Evolutionary conservation across 1,139 yeast species (phyloP), one percentile per base, ranked within the genome.

Genomic region (Suhomyces choctaworum): DNA sequence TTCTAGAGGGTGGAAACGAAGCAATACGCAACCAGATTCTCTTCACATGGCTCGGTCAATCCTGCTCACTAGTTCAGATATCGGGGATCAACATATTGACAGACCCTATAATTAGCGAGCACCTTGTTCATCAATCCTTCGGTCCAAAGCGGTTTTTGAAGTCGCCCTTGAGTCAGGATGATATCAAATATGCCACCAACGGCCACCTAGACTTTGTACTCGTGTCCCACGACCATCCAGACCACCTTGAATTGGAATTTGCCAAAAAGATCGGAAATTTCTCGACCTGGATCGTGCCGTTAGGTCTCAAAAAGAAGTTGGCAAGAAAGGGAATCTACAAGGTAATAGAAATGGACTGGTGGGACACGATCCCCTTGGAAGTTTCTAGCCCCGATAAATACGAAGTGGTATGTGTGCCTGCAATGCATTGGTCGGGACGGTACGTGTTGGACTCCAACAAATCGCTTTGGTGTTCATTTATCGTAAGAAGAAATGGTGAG

Each of bases 341-440:
- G 34, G 70, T 73, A 5, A 66, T 80, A 2, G 97, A 90, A 56
- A 67, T 90, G 78, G 82, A 85, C 48, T 90, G 97, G 97, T 90
- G 97, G 97, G 90, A 89, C 36, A 66, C 73, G 12, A 56, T 75
- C 3, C 66, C 73, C 5, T 52, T 83, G 31, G 63, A 62, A 12
- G 54, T 63, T 32, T 48, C 51, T n/a, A 47, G 45, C 3, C 61
- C 66, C 2, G 82, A 78, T 39, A 66, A 73, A 15, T 88, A 84
- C 66, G 90, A 86, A 47, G 66, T 90, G 21, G 89, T 87, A 1
- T 87, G 97, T 59, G 76, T 94, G 0, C 97, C 97, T 0, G 88
- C 97, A 0, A 90, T 90, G 97, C 97, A 90, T 60, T 90, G 97
- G 97, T 85, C 95, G 1, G 97, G 97, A 0, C 62, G 96, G 27